These are phyloP conservation scores for Chytriomyces confervae DNA, from an alignment of 192 early-diverging fungal species.

Conservation along the genomic window DNA sequence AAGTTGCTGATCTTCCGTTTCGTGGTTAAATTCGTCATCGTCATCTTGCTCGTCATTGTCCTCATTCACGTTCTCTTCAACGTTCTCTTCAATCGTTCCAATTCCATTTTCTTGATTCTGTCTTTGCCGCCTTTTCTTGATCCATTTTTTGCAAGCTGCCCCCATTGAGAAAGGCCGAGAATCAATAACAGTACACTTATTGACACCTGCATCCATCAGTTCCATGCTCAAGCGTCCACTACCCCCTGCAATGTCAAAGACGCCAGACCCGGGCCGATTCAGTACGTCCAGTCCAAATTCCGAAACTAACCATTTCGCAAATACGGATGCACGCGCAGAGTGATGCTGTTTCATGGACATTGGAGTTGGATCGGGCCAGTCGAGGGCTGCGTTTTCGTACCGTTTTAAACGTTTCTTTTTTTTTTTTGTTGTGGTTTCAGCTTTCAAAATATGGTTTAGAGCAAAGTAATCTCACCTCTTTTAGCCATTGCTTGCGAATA, in stretches of 20 bases:
- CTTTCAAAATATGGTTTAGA: too few relatives aligned
- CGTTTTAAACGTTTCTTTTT: neutral
- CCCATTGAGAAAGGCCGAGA: slow-evolving; percentile 49
- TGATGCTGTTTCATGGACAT: slow-evolving; percentile 57
- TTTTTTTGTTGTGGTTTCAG: too few relatives aligned
- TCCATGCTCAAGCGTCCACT: slow-evolving; percentile 59
- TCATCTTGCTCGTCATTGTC: neutral
- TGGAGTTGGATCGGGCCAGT: slow-evolving; percentile 45
- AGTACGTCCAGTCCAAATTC: slow-evolving; percentile 45
- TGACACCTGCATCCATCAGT: slow-evolving; percentile 48
- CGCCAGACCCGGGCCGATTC: slow-evolving; percentile 41
- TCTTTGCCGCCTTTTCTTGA: slow-evolving; percentile 32
- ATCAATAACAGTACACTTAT: slow-evolving; percentile 57
- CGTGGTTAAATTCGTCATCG: neutral
- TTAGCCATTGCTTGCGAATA: slow-evolving; percentile 41
- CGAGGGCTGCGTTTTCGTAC: slow-evolving; percentile 44
- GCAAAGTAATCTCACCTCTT: slow-evolving; percentile 34
- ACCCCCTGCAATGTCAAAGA: slow-evolving; percentile 65
- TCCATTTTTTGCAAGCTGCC: slow-evolving; percentile 46
- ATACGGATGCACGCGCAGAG: slow-evolving; percentile 53
- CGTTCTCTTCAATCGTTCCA: neutral
- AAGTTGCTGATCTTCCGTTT: neutral
- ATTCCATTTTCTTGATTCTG: neutral
- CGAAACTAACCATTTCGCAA: slow-evolving; percentile 59
- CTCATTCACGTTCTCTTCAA: neutral